Evolutionary conservation across 306 rosid genomes (phyloP).

Genomic region (Cucurbita pepo): DNA sequence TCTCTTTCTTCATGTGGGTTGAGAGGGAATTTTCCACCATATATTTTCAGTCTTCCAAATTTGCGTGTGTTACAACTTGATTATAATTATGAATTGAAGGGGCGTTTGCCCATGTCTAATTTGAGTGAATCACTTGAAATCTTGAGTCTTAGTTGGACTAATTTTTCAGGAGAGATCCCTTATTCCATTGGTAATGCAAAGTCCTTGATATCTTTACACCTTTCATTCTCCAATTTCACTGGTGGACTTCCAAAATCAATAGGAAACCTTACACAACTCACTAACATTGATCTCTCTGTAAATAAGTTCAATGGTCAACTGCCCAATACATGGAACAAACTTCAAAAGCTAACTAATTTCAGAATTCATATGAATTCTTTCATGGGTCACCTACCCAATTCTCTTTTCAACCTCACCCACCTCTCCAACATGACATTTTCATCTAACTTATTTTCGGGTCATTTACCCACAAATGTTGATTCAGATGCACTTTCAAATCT

Average conservation of each 20-base stretch:
- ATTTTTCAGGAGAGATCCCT: constrained; percentile 5
- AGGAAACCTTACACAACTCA: too few relatives aligned
- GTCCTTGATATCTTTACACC: not conserved
- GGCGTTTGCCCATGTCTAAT: not conserved
- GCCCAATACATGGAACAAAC: too few relatives aligned
- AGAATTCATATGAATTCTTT: not conserved
- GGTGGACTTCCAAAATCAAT: not conserved
- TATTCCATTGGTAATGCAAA: not conserved
- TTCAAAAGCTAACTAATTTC: not conserved
- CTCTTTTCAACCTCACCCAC: not conserved
- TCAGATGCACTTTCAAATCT: not conserved
- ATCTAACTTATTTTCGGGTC: not conserved
- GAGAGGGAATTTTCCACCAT: not conserved
- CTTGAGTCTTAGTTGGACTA: not conserved
- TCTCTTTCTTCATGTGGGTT: not conserved
- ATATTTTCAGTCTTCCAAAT: not conserved
- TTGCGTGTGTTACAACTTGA: not conserved
- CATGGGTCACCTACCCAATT: not conserved
- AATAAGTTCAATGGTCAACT: too few relatives aligned
- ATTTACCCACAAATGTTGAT: not conserved
- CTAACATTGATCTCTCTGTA: too few relatives aligned
- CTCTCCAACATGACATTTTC: too few relatives aligned
- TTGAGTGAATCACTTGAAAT: not conserved
- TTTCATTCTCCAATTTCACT: fast-evolving
- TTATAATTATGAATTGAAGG: not conserved